Conservation (phyloP, 2,329 filamentous ascomycete genomes). For the Geosmithia putterillii region DNA sequence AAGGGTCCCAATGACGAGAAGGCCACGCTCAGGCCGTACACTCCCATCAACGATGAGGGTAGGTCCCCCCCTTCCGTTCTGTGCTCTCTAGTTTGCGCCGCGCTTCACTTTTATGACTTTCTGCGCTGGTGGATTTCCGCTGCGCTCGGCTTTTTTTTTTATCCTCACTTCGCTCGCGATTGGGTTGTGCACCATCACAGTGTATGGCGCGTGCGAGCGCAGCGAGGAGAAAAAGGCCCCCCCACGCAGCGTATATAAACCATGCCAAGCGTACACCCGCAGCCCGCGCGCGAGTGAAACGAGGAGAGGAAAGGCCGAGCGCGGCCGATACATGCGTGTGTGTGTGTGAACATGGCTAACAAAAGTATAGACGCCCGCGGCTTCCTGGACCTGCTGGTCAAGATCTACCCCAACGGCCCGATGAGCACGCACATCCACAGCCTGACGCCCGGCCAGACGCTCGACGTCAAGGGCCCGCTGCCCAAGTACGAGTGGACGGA, state of each 20-base stretch:
- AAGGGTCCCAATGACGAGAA: constrained; percentile 75
- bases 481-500: constrained; percentile 82
- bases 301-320: neutral
- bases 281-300: too few species aligned
- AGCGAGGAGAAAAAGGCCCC: too few species aligned
- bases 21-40: constrained; percentile 83
- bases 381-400: constrained; percentile 79
- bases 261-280: too few species aligned
- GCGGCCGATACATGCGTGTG: too few species aligned
- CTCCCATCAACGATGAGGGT: constrained; percentile 80
- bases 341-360: neutral
- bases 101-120: too few species aligned
- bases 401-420: constrained; percentile 78
- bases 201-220: too few species aligned
- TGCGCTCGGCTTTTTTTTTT: neutral
- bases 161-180: neutral
- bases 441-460: constrained; percentile 67
- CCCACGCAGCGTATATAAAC: too few species aligned
- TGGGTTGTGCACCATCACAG: too few species aligned
- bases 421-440: constrained; percentile 87
- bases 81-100: too few species aligned
- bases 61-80: too few species aligned
- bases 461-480: constrained; percentile 90
- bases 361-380: constrained; percentile 53
- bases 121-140: too few species aligned